Conservation (phyloP, 176 grass and related monocot species). For the Oryza brachyantha region DNA sequence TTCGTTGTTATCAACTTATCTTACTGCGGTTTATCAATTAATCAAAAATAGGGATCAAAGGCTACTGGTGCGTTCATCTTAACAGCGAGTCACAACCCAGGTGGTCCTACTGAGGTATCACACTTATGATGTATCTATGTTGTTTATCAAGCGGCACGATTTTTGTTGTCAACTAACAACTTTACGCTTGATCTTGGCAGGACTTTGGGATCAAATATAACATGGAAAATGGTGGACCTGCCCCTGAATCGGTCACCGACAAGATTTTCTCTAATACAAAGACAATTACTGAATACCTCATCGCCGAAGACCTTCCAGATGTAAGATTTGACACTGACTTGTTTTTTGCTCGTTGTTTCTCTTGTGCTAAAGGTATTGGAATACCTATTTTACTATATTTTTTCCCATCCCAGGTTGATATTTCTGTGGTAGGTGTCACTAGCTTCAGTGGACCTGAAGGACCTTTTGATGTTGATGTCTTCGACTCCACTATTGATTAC, state of each 20-base stretch:
- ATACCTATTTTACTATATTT: conserved; percentile 1
- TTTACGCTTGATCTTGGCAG: conserved; percentile 43
- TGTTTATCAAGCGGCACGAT: not conserved
- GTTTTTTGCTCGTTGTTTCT: conserved; percentile 14
- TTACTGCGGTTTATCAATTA: conserved; percentile 15
- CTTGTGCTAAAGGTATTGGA: not conserved
- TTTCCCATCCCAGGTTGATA: conserved; percentile 63
- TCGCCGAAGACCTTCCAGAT: conserved; percentile 85
- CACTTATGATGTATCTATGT: conserved; percentile 9
- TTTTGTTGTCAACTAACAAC: conserved; percentile 23
- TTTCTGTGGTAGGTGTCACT: conserved; percentile 71
- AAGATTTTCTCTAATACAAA: conserved; percentile 88
- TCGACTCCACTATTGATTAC: conserved; percentile 89
- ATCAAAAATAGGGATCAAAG: conserved; percentile 79
- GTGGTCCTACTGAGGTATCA: conserved; percentile 80
- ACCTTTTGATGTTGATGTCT: conserved; percentile 91
- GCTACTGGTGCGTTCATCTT: conserved; percentile 91
- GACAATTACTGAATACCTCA: conserved; percentile 73
- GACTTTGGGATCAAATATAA: conserved; percentile 99
- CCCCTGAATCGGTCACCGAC: conserved; percentile 89
- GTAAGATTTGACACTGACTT: conserved; percentile 36
- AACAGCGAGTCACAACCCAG: conserved; percentile 95
- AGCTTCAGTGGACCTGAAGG: conserved; percentile 81
- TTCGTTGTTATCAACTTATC: not conserved
- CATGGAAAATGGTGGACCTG: conserved; percentile 97